Evolutionary conservation across 331 rosid genomes (phyloP).

Genomic region (Dryas integrifolia): DNA sequence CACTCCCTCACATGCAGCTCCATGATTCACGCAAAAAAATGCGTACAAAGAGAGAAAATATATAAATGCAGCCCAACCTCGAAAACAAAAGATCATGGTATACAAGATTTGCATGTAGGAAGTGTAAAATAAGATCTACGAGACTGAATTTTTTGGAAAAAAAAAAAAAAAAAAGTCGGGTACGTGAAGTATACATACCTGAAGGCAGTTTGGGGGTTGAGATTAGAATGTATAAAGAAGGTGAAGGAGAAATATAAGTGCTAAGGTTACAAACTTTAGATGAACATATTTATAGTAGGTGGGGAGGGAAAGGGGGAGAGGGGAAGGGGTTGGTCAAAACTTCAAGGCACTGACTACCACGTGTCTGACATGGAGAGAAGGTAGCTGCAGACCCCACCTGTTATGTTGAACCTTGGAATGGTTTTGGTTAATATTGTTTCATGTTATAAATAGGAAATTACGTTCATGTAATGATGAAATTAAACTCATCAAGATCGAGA

Average conservation of each 20-base stretch:
- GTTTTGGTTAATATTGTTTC: background rate
- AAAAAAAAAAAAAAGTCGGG: background rate
- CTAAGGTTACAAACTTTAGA: conserved; percentile 5
- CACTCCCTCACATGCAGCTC: background rate
- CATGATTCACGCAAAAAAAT: too few species aligned
- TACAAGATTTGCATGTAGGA: too few species aligned
- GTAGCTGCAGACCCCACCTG: background rate
- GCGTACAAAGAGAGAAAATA: too few species aligned
- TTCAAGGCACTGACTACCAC: background rate
- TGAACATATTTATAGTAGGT: conserved; percentile 6
- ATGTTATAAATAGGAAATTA: background rate
- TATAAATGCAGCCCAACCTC: background rate
- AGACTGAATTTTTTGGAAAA: background rate
- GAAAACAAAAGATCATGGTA: background rate
- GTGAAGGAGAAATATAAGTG: conserved; percentile 3
- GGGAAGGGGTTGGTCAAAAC: conserved; percentile 7
- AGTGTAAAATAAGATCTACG: too few species aligned
- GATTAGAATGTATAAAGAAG: background rate
- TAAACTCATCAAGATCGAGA: too few species aligned
- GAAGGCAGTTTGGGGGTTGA: background rate
- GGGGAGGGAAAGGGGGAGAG: background rate
- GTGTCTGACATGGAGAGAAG: background rate
- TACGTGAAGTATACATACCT: conserved; percentile 7
- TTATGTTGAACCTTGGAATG: background rate
- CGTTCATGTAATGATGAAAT: too few species aligned